These are phyloP conservation scores for Tilletiopsis washingtonensis DNA, from an alignment of 1,284 basidiomycete genomes.

Conservation along the genomic window DNA sequence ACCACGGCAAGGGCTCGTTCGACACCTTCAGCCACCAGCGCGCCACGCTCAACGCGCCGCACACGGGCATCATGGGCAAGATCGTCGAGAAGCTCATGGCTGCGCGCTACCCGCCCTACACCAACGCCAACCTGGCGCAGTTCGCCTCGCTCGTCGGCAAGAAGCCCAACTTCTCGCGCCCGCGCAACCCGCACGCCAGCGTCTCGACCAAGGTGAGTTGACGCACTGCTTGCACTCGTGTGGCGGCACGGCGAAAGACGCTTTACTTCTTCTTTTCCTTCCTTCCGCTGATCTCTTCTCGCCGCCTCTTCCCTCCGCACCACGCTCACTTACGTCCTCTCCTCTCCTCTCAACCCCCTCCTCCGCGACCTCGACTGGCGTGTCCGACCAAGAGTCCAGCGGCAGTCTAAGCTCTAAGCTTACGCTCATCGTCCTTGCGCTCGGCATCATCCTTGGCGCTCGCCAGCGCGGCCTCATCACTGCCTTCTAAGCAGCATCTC, in stretches of 20 bases:
- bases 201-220: constrained; percentile 10
- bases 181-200: constrained; percentile 31
- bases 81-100: constrained; percentile 46
- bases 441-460: constrained; percentile 24
- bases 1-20: constrained; percentile 52
- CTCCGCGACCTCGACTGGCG: neutral
- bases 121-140: constrained; percentile 24
- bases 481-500: too few species aligned
- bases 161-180: constrained; percentile 21
- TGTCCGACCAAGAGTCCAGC: constrained; percentile 12
- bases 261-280: neutral
- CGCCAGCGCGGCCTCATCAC: constrained; percentile 19
- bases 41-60: constrained; percentile 51
- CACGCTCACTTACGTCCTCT: neutral
- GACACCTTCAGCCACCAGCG: constrained; percentile 54
- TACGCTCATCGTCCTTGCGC: constrained; percentile 11
- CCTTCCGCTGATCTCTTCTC: neutral
- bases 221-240: neutral
- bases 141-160: constrained; percentile 21
- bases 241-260: neutral
- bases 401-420: constrained; percentile 4
- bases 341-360: neutral
- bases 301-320: neutral
- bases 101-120: constrained; percentile 48
- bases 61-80: constrained; percentile 38